Conservation (phyloP, 2,329 filamentous ascomycete species). For the Cordyceps cateniannulata region DNA sequence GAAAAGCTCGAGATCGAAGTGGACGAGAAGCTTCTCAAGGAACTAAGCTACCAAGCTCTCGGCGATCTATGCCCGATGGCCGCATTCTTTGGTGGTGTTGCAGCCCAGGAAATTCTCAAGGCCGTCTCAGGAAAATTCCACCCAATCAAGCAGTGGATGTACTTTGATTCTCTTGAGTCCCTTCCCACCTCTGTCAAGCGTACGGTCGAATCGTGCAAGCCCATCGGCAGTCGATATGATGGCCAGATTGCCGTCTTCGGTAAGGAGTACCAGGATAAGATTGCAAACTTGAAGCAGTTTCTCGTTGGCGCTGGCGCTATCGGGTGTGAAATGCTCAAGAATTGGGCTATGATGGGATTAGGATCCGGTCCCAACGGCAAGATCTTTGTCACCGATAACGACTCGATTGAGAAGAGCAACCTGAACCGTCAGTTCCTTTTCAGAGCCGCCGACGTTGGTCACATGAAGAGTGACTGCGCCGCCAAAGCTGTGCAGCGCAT, state of each 20-base stretch:
- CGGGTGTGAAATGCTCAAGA: conserved; percentile 98
- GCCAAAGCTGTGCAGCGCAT: conserved; percentile 84
- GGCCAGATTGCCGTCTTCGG: conserved; percentile 97
- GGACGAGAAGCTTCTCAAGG: conserved; percentile 85
- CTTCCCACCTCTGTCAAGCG: conserved; percentile 69
- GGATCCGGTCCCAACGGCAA: conserved; percentile 81
- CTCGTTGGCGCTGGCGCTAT: conserved; percentile 95
- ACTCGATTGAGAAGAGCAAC: conserved; percentile 98
- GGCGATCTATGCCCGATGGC: conserved; percentile 90
- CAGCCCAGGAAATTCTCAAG: conserved; percentile 93
- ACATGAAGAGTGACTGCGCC: conserved; percentile 94
- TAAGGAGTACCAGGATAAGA: conserved; percentile 86
- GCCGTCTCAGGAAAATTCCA: conserved; percentile 96
- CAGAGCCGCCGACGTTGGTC: conserved; percentile 85
- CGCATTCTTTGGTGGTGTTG: conserved; percentile 88
- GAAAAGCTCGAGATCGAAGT: conserved; percentile 65
- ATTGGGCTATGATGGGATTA: conserved; percentile 98
- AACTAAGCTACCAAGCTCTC: conserved; percentile 88
- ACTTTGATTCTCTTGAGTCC: conserved; percentile 97
- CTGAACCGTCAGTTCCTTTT: conserved; percentile 96
- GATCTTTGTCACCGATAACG: conserved; percentile 94
- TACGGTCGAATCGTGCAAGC: conserved; percentile 82
- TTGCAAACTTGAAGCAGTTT: conserved; percentile 86
- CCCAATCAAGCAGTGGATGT: conserved; percentile 92
- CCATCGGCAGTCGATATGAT: conserved; percentile 80